Evolutionary conservation across 169 alveolate species (phyloP).

Genomic region (Babesia ovis): DNA sequence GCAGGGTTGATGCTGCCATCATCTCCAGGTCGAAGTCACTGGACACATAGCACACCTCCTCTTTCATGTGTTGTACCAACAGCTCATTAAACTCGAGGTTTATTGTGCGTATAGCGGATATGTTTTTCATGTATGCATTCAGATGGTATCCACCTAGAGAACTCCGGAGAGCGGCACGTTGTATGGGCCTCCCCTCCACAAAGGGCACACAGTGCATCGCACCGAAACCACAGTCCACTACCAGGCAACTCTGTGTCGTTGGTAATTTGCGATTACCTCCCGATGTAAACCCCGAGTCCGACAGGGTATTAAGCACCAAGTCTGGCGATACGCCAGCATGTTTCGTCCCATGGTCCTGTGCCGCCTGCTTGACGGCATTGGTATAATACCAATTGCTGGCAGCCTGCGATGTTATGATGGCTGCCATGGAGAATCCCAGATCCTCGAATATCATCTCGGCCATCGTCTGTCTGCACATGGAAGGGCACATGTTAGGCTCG

Average conservation of each 20-base stretch:
- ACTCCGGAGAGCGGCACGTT: constrained; percentile 81
- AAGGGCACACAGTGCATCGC: constrained; percentile 79
- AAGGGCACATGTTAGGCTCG: constrained; percentile 84
- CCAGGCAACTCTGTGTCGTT: constrained; percentile 77
- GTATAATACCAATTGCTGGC: constrained; percentile 72
- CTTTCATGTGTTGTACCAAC: constrained; percentile 79
- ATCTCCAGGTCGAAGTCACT: constrained; percentile 63
- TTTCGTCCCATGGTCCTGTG: no score
- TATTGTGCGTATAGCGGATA: constrained; percentile 74
- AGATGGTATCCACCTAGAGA: constrained; percentile 76
- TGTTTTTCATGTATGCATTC: constrained; percentile 79
- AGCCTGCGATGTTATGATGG: constrained; percentile 79
- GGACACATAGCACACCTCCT: constrained; percentile 67
- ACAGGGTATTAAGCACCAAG: constrained; percentile 11
- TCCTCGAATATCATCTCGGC: constrained; percentile 84
- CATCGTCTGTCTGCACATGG: constrained; percentile 77
- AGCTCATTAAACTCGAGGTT: constrained; percentile 83
- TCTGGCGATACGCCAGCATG: background rate
- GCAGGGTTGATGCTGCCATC: constrained; percentile 38
- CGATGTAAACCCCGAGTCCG: background rate
- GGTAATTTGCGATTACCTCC: background rate
- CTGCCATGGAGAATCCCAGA: constrained; percentile 64
- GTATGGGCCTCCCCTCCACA: constrained; percentile 75
- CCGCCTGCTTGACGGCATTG: constrained; percentile 6
- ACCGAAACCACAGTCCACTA: constrained; percentile 85